Conservation (phyloP, 306 rosid genomes). For the Gastrolobium bilobum region DNA sequence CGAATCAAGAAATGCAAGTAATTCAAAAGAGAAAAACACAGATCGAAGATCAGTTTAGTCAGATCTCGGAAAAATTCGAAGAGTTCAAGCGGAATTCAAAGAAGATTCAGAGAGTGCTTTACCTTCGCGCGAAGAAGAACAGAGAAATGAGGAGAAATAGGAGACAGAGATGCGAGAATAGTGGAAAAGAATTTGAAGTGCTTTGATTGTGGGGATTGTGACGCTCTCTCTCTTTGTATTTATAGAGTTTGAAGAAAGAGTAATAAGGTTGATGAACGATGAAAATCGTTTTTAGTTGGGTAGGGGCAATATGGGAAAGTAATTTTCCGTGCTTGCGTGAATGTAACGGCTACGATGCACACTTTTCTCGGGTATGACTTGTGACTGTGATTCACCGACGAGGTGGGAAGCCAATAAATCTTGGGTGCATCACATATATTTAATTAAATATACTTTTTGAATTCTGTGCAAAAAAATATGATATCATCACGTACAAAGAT, state of each 20-base stretch:
- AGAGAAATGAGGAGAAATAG: not conserved
- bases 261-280: slow-evolving; percentile 3
- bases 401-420: not conserved
- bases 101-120: slow-evolving; percentile 25
- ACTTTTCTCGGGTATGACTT: slow-evolving; percentile 5
- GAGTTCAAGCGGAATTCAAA: not conserved
- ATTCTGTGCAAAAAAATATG: too few species aligned
- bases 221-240: not conserved
- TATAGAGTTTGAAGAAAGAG: slow-evolving; percentile 9
- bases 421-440: too few species aligned
- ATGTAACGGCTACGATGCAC: slow-evolving; percentile 49
- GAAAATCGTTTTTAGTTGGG: slow-evolving; percentile 46
- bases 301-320: slow-evolving; percentile 48
- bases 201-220: not conserved
- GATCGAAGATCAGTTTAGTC: slow-evolving; percentile 43
- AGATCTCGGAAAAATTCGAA: slow-evolving; percentile 47
- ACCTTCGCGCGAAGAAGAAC: slow-evolving; percentile 35
- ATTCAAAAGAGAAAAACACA: not conserved
- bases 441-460: too few species aligned
- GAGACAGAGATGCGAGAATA: not conserved
- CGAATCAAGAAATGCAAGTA: not conserved
- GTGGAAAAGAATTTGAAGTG: not conserved
- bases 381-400: slow-evolving; percentile 16
- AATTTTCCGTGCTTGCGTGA: slow-evolving; percentile 40
- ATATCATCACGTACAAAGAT: too few species aligned